Percentiles rank a stretch among this genome's conserved stretches.
These are phyloP conservation scores for Cyanodermella asteris DNA, from an alignment of 2,329 filamentous ascomycete species.

Conservation along the genomic window DNA sequence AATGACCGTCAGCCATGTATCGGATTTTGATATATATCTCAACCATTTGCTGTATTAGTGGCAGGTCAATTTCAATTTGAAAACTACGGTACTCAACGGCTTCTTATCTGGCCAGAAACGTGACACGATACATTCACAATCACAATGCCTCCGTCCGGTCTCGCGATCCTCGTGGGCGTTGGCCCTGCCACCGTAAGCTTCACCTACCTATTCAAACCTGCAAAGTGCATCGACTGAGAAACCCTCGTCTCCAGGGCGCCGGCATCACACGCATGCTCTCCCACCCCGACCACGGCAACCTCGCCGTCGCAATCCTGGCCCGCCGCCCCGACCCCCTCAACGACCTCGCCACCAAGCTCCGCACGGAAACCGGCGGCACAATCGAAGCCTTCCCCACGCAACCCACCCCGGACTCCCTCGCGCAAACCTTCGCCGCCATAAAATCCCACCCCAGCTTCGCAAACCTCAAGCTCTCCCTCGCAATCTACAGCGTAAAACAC, in stretches of 20 bases:
- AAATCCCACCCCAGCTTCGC: conserved; percentile 25
- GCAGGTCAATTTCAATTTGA: too few relatives aligned
- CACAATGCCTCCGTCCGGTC: conserved; percentile 24
- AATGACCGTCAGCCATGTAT: too few relatives aligned
- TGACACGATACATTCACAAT: too few relatives aligned
- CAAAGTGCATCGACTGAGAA: too few relatives aligned
- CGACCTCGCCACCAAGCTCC: conserved; percentile 20
- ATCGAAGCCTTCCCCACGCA: conserved; percentile 31
- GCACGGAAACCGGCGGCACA: conserved; percentile 19
- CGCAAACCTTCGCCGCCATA: conserved; percentile 28
- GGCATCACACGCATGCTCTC: conserved; percentile 35
- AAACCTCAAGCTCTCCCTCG: conserved; percentile 27
- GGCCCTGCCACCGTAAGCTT: conserved; percentile 19
- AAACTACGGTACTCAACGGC: too few relatives aligned
- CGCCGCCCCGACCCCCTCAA: conserved; percentile 24
- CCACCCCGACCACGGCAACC: conserved; percentile 27
- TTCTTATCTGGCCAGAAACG: too few relatives aligned
- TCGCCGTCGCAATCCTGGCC: conserved; percentile 32
- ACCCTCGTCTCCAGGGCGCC: conserved; percentile 24
- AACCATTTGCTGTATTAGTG: too few relatives aligned
- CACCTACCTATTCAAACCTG: not conserved
- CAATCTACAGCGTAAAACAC: conserved; percentile 36
- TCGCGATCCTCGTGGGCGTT: conserved; percentile 30
- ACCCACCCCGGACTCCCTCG: conserved; percentile 24
- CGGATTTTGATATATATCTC: too few relatives aligned